These are phyloP conservation scores for Ceratobasidium sp. DNA, from an alignment of 1,284 basidiomycete genomes.

Conservation along the genomic window DNA sequence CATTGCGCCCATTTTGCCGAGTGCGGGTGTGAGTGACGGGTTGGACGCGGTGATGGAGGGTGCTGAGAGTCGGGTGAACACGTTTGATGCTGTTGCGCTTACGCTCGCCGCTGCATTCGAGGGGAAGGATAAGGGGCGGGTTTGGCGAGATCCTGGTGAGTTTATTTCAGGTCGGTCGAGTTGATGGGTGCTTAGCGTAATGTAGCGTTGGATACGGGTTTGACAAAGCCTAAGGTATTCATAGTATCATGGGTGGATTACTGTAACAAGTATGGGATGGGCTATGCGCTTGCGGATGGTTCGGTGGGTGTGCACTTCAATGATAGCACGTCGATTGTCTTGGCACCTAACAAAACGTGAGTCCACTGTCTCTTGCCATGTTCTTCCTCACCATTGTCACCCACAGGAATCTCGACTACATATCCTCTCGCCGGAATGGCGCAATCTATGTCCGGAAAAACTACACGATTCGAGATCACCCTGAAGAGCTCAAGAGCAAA, in stretches of 20 bases:
- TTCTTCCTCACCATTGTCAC: neutral
- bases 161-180: too few species aligned
- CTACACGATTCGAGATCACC: constrained; percentile 70
- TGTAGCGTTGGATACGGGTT: constrained; percentile 57
- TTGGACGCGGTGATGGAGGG: neutral
- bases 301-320: constrained; percentile 96
- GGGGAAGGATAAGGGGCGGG: neutral
- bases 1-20: constrained; percentile 21
- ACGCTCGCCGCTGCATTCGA: neutral
- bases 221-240: constrained; percentile 83
- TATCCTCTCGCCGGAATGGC: constrained; percentile 71
- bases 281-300: constrained; percentile 94
- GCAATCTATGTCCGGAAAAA: constrained; percentile 76
- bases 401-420: constrained; percentile 84
- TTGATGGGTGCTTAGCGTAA: constrained; percentile 8
- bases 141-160: neutral
- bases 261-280: constrained; percentile 98
- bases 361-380: constrained; percentile 52
- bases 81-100: neutral
- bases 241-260: constrained; percentile 99
- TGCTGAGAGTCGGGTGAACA: neutral
- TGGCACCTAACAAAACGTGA: constrained; percentile 85
- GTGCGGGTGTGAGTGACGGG: neutral
- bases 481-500: constrained; percentile 84
- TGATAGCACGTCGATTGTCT: constrained; percentile 87